Percentiles rank a stretch among this genome's conserved stretches.
Conservation (phyloP, 2,329 filamentous ascomycete species). For the Phymatotrichopsis omnivora region DNA sequence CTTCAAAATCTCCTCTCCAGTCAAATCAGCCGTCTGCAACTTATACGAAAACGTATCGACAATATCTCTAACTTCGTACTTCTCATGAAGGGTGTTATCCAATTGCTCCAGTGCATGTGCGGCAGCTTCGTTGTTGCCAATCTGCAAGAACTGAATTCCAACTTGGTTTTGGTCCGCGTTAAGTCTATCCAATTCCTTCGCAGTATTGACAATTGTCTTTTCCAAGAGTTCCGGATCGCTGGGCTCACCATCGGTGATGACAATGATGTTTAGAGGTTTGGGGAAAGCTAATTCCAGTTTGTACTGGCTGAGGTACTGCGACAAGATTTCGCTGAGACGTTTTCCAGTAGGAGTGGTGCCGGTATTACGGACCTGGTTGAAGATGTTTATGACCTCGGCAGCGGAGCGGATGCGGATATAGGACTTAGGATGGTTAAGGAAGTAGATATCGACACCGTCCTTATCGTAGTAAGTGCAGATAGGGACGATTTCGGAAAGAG, state of each 20-base stretch:
- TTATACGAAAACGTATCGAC: slow-evolving; percentile 66
- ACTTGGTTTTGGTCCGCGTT: slow-evolving; percentile 71
- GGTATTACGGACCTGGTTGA: slow-evolving; percentile 52
- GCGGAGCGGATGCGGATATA: slow-evolving; percentile 43
- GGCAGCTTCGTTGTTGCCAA: slow-evolving; percentile 62
- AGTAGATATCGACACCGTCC: slow-evolving; percentile 85
- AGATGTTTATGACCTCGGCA: slow-evolving; percentile 55
- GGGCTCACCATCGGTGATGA: slow-evolving; percentile 80
- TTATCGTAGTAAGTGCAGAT: slow-evolving; percentile 70
- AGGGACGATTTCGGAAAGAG: slow-evolving; percentile 63
- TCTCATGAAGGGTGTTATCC: slow-evolving; percentile 58
- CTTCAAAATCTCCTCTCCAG: slow-evolving; percentile 56
- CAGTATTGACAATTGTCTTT: slow-evolving; percentile 54
- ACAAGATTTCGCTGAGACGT: slow-evolving; percentile 60
- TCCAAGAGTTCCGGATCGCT: slow-evolving; percentile 76
- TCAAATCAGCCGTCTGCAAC: slow-evolving; percentile 37
- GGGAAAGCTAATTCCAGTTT: slow-evolving; percentile 39
- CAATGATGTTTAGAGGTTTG: slow-evolving; percentile 82
- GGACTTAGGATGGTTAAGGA: slow-evolving; percentile 60
- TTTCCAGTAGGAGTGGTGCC: slow-evolving; percentile 65
- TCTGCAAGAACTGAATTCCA: slow-evolving; percentile 92
- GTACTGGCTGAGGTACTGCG: slow-evolving; percentile 55
- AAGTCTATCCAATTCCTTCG: slow-evolving; percentile 57
- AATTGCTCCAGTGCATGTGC: slow-evolving; percentile 56
- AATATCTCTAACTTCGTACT: slow-evolving; percentile 66